A percentile compares a stretch with the other conserved stretches of the same genome.
Evolutionary conservation across 1,284 basidiomycete species (phyloP).

Genomic region (Malassezia yamatoensis): DNA sequence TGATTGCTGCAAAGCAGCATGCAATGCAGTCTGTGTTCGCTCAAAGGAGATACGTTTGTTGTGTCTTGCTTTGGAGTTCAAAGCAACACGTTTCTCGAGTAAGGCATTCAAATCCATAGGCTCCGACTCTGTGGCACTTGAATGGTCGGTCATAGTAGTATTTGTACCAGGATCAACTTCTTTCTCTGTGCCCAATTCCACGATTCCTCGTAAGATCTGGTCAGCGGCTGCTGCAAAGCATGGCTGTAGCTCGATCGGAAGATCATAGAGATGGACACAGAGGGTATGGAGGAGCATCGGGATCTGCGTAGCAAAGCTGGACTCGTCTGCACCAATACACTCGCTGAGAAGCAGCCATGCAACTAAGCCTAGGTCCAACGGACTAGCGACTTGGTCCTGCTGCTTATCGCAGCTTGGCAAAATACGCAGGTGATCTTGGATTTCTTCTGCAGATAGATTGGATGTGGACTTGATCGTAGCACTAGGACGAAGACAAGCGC

Average conservation of each 20-base stretch:
- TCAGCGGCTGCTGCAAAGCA: background rate
- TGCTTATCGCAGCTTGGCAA: no score
- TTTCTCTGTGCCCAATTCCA: background rate
- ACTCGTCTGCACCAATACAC: background rate
- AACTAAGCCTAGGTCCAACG: background rate
- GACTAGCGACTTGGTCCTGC: no score
- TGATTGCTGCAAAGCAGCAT: background rate
- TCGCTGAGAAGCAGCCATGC: conserved; percentile 10
- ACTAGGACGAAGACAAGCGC: background rate
- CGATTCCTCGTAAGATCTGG: conserved; percentile 3
- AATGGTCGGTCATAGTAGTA: background rate
- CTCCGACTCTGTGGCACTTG: no score
- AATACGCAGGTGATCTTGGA: no score
- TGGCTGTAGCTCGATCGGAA: conserved; percentile 29
- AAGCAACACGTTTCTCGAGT: no score
- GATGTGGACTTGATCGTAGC: no score
- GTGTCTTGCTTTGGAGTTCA: no score
- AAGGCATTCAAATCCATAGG: no score
- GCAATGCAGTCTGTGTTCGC: background rate
- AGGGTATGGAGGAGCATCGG: conserved; percentile 69
- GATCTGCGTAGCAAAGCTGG: conserved; percentile 43
- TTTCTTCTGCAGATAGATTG: no score
- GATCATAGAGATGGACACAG: conserved; percentile 73
- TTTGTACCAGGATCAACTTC: background rate
- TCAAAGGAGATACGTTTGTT: no score